Percentiles rank a stretch among this genome's conserved stretches.
Conservation (phyloP, 2,329 filamentous ascomycete species). For the Colletotrichum viniferum region DNA sequence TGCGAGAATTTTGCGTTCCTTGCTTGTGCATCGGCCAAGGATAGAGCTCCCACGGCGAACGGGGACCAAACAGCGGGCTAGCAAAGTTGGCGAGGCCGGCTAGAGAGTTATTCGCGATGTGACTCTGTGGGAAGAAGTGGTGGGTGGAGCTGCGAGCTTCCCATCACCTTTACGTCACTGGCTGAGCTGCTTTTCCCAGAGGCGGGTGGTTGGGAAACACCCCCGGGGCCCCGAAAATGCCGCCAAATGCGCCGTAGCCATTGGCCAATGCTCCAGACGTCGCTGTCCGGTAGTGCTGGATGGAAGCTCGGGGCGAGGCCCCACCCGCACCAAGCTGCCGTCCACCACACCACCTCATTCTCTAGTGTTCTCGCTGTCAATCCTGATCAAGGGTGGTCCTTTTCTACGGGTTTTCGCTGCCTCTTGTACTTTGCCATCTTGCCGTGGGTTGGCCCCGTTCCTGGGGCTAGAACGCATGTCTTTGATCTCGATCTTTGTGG, state of each 20-base stretch:
- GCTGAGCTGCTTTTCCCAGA: not conserved
- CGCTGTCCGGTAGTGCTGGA: not conserved
- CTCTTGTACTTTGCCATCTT: not conserved
- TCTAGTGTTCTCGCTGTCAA: not conserved
- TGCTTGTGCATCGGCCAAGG: not conserved
- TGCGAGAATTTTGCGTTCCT: not conserved
- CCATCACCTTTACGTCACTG: slow-evolving; percentile 19
- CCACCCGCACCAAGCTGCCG: not conserved
- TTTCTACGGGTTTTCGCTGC: not conserved
- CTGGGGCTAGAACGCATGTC: not conserved
- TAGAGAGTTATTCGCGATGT: not conserved
- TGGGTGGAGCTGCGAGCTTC: not conserved
- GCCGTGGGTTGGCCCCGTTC: not conserved
- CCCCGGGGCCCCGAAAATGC: not conserved
- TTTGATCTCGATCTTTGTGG: not conserved
- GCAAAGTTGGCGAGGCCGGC: not conserved
- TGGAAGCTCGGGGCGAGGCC: not conserved
- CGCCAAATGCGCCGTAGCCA: not conserved
- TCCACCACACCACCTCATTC: not conserved
- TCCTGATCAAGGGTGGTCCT: not conserved
- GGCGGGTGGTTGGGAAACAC: not conserved
- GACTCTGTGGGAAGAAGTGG: not conserved
- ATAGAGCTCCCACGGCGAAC: not conserved
- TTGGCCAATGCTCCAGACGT: slow-evolving; percentile 3
- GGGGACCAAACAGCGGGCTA: not conserved